phyloP scores from a whole-genome alignment of 768 basidiomycete genomes.

The Calocybe cyanea region DNA sequence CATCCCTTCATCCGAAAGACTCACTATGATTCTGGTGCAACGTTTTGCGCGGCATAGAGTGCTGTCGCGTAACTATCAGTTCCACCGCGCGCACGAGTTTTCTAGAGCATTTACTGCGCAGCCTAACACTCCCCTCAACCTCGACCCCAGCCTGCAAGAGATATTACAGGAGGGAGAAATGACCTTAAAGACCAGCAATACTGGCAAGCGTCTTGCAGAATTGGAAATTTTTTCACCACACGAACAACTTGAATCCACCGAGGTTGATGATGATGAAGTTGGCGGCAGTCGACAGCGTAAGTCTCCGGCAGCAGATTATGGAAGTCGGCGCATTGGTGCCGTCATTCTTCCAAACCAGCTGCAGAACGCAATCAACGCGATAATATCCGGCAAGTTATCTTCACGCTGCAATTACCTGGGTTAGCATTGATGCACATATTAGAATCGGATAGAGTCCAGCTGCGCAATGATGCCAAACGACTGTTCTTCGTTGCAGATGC shows the following conservation, averaged over 20 bases:
- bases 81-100: neutral
- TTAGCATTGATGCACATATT: constrained; percentile 12
- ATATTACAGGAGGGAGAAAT: constrained; percentile 68
- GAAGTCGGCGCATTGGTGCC: constrained; percentile 67
- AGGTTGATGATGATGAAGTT: constrained; percentile 26
- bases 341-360: constrained; percentile 74
- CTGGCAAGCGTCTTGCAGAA: constrained; percentile 36
- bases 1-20: neutral
- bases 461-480: constrained; percentile 70
- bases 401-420: neutral
- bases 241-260: constrained; percentile 28
- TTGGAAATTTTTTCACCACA: constrained; percentile 48
- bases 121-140: constrained; percentile 56
- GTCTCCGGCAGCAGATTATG: constrained; percentile 81
- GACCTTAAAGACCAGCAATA: constrained; percentile 44
- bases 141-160: constrained; percentile 63
- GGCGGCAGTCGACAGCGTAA: constrained; percentile 38
- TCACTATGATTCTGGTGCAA: constrained; percentile 16
- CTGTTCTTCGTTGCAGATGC: constrained; percentile 48
- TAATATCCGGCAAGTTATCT: constrained; percentile 58
- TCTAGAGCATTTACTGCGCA: constrained; percentile 22
- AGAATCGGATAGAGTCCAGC: constrained; percentile 62
- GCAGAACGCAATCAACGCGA: constrained; percentile 53
- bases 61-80: neutral
- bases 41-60: constrained; percentile 1